Evolutionary conservation across 306 rosid species (phyloP), one percentile per base, ranked within the genome.

Genomic region (Coriaria nepalensis): DNA sequence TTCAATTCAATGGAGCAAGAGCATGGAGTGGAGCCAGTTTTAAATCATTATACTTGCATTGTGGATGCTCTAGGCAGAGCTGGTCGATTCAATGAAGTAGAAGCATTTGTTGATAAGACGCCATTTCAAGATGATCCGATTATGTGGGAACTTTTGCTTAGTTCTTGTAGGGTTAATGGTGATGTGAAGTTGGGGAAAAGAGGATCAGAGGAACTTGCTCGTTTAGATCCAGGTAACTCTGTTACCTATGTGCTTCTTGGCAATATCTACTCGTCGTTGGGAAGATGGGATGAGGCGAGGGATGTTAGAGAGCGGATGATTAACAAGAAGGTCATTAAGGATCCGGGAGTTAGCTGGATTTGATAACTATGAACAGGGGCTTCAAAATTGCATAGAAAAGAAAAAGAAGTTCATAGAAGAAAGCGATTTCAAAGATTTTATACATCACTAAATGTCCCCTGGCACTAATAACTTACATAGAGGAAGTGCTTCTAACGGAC

Each of bases 141-240:
- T 50, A 64, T 84, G n/a, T 84, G 94, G 94, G 83, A 84, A 56
- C 86, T 84, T 52, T 82, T 84, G 57, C 78, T 84, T 34, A 84
- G 92, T 56, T 77, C 86, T 50, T 80, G 92, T 49, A 73, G 94
- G 33, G 53, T 75, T 50, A 82, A 84, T 65, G 68, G 60, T 49
- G 75, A 80, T 63, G 71, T 80, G 61, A 53, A 51, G 56, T 65
- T 84, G 56, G 92, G 78, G 2, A 75, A 68, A 61, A 77, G 81
- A 63, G 94, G 83, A 45, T 83, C 79, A 5, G 67, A 84, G 40
- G 78, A 80, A 59, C 86, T 84, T 55, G 51, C 73, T 61, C 73
- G 70, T 52, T 41, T 83, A 51, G 68, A 76, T 60, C 86, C 81
- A 5, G 67, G 50, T 44, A 78, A 72, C 45, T 59, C 86, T 48